Evolutionary conservation across 2,329 filamentous ascomycete species (phyloP).

Genomic region (Magnaporthales sp.): DNA sequence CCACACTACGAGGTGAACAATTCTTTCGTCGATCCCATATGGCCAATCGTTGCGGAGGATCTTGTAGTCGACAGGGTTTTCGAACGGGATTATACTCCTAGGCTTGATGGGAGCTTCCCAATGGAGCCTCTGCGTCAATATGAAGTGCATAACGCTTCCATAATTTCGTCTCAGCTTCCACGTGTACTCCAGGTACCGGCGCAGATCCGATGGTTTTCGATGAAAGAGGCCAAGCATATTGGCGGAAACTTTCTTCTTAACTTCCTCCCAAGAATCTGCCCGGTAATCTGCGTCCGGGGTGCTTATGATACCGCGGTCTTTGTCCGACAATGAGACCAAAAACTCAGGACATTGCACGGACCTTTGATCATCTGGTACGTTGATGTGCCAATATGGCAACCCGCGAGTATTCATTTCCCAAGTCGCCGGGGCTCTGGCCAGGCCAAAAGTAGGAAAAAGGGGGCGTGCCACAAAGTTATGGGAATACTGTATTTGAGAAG

Average conservation of each 20-base stretch:
- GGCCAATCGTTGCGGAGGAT: slow-evolving; percentile 91
- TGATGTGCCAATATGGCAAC: slow-evolving; percentile 76
- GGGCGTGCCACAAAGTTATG: not conserved
- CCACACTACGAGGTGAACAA: slow-evolving; percentile 86
- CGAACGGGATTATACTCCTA: slow-evolving; percentile 29
- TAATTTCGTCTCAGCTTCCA: slow-evolving; percentile 54
- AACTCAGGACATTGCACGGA: slow-evolving; percentile 63
- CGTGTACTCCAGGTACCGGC: slow-evolving; percentile 67
- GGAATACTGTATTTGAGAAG: too few relatives aligned
- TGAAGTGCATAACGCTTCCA: slow-evolving; percentile 71
- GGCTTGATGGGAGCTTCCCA: slow-evolving; percentile 48
- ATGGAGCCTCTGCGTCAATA: slow-evolving; percentile 58
- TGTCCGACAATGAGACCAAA: slow-evolving; percentile 52
- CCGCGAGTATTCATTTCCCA: not conserved
- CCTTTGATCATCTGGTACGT: slow-evolving; percentile 56
- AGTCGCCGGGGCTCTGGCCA: not conserved
- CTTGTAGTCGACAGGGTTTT: slow-evolving; percentile 50
- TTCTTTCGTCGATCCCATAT: slow-evolving; percentile 70
- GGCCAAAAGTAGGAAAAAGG: not conserved
- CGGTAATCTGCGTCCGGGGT: slow-evolving; percentile 61
- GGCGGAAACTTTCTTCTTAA: slow-evolving; percentile 48
- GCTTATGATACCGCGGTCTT: slow-evolving; percentile 62
- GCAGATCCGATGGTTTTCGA: slow-evolving; percentile 65
- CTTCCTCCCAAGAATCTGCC: slow-evolving; percentile 59
- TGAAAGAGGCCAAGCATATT: slow-evolving; percentile 73